phyloP scores from a whole-genome alignment of 306 rosid species.

The Styphnolobium japonicum region DNA sequence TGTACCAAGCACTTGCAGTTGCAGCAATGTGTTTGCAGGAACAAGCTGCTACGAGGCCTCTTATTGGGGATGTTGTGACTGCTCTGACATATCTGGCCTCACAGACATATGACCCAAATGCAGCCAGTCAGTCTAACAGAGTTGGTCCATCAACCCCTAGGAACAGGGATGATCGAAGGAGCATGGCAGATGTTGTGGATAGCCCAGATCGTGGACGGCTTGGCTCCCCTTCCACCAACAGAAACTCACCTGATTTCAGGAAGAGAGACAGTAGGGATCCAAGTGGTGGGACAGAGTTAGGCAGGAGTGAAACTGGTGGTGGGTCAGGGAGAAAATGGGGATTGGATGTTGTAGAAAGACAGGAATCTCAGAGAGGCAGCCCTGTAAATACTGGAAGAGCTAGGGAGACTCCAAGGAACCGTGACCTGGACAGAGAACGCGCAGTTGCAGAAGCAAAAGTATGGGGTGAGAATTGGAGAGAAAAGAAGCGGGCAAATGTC shows the following conservation, averaged over 20 bases:
- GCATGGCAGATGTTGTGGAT: constrained; percentile 64
- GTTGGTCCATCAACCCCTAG: constrained; percentile 83
- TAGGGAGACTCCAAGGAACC: constrained; percentile 80
- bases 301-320: constrained; percentile 62
- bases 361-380: constrained; percentile 74
- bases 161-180: constrained; percentile 66
- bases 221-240: constrained; percentile 73
- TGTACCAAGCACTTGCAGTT: constrained; percentile 95
- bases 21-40: constrained; percentile 99
- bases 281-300: constrained; percentile 40
- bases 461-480: constrained; percentile 99
- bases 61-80: constrained; percentile 92
- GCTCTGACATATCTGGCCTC: constrained; percentile 94
- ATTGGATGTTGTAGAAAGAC: constrained; percentile 68
- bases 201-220: constrained; percentile 72
- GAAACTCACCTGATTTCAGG: constrained; percentile 79
- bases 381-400: constrained; percentile 78
- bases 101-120: constrained; percentile 77
- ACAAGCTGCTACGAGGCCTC: constrained; percentile 95
- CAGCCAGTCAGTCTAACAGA: constrained; percentile 55
- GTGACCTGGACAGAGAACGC: constrained; percentile 89
- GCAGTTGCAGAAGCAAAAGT: constrained; percentile 95
- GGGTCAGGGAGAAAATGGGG: constrained; percentile 91
- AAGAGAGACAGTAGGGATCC: constrained; percentile 69
- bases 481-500: constrained; percentile 71